Conservation (phyloP, 768 basidiomycete genomes). For the Phanerodontia chrysosporium region DNA sequence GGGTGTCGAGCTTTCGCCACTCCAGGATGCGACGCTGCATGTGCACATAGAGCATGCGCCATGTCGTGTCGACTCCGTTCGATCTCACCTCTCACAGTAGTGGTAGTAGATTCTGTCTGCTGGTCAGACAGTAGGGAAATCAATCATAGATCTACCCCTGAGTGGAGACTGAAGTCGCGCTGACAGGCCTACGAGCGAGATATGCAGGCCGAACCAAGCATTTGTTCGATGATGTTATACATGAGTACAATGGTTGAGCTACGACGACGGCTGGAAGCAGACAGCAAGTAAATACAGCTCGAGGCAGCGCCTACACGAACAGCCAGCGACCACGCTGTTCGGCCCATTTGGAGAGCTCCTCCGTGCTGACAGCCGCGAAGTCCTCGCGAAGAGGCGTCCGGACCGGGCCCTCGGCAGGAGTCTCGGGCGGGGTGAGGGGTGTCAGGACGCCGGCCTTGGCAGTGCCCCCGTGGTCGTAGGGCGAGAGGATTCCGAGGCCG, state of each 20-base stretch:
- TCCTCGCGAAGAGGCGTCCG: constrained; percentile 24
- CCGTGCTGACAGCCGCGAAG: constrained; percentile 40
- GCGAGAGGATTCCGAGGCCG: constrained; percentile 83
- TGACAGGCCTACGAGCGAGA: no score
- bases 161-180: no score
- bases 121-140: no score
- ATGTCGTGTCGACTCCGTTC: not conserved
- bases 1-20: not conserved
- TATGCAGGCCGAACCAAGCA: no score
- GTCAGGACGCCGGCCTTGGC: not conserved
- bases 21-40: not conserved
- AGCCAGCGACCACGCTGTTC: constrained; percentile 53
- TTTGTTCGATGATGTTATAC: no score
- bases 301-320: constrained; percentile 43
- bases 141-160: no score
- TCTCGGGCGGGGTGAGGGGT: constrained; percentile 15
- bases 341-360: constrained; percentile 51
- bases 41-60: not conserved
- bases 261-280: not conserved
- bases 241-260: not conserved
- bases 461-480: constrained; percentile 24
- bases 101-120: no score
- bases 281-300: not conserved
- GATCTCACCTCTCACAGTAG: no score
- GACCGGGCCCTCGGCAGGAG: constrained; percentile 23